Conservation (phyloP, 2,329 filamentous ascomycete genomes). For the Fusarium sacchari region DNA sequence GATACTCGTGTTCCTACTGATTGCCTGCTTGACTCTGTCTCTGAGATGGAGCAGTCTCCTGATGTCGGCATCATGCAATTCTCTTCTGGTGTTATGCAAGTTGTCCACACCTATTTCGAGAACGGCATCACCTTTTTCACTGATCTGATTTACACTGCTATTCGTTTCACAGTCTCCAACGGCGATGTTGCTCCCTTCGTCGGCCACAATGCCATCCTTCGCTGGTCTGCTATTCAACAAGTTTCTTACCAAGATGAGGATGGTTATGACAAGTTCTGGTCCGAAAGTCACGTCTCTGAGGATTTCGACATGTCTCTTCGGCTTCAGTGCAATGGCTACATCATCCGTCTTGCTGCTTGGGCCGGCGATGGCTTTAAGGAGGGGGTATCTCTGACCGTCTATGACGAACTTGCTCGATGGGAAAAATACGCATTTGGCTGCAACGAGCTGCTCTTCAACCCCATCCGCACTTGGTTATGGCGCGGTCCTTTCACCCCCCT, state of each 20-base stretch:
- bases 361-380: slow-evolving; percentile 83
- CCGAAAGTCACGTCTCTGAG: slow-evolving; percentile 81
- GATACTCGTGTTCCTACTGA: slow-evolving; percentile 82
- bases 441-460: slow-evolving; percentile 84
- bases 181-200: slow-evolving; percentile 83
- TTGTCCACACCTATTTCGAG: slow-evolving; percentile 78
- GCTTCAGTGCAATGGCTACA: slow-evolving; percentile 77
- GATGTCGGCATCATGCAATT: slow-evolving; percentile 84
- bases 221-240: slow-evolving; percentile 80
- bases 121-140: slow-evolving; percentile 78
- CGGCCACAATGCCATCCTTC: slow-evolving; percentile 81
- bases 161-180: slow-evolving; percentile 80
- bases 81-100: slow-evolving; percentile 82
- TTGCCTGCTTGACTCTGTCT: slow-evolving; percentile 81
- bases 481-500: slow-evolving; percentile 82
- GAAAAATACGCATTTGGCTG: slow-evolving; percentile 89
- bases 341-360: slow-evolving; percentile 78
- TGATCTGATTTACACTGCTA: slow-evolving; percentile 79
- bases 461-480: slow-evolving; percentile 76
- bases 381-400: slow-evolving; percentile 84
- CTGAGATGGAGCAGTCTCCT: slow-evolving; percentile 82
- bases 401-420: slow-evolving; percentile 86
- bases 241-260: slow-evolving; percentile 76
- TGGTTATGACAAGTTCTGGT: slow-evolving; percentile 83
- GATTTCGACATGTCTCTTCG: slow-evolving; percentile 86